Evolutionary conservation across 495 filamentous ascomycete species (phyloP), one percentile per base, ranked within the genome.

Genomic region (Pyronema domesticum): DNA sequence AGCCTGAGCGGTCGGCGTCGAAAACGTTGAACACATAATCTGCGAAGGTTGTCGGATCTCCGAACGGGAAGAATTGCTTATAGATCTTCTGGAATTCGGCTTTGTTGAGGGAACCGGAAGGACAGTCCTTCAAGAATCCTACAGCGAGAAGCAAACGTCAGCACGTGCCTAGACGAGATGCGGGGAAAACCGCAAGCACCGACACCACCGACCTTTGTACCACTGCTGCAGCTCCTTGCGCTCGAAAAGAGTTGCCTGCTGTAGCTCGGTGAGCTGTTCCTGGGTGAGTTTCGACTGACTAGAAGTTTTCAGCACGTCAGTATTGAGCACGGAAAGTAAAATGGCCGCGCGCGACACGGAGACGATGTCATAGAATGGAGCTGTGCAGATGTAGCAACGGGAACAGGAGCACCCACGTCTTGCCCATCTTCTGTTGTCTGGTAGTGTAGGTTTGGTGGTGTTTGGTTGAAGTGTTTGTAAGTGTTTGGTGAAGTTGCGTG

Each of bases 191-290:
- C 1, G 15, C 39, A 42, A 7, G 11, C 10, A 10, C 11, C 45
- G 18, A 14, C 45, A 34, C 45, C 5, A 65, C 73, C 44, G 64
- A 94, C 91, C 91, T 74, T 96, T 96, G 69, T 98, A 98, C 91
- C 91, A 98, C 84, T 96, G 93, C 69, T 99, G 91, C 60, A 99
- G 71, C 70, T 99, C 91, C 73, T 96, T 99, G 80, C 95, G 95
- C 73, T 99, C 91, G 64, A 99, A 99, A 70, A 95, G 86, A 18
- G 91, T 99, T 51, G 86, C 85, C 73, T 82, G 86, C 67, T 95
- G 89, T 61, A 99, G 80, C 71, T 99, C 91, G 49, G 79, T 80
- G 59, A 99, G 81, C 73, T 96, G 87, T 65, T 93, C 80, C 62
- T 88, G 85, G 40, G 88, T 94, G 63, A 99, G 83, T 73, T 95